Evolutionary conservation across 1,284 basidiomycete genomes (phyloP), one percentile per base, ranked within the genome.

Genomic region (Leccinum pallidistipes): DNA sequence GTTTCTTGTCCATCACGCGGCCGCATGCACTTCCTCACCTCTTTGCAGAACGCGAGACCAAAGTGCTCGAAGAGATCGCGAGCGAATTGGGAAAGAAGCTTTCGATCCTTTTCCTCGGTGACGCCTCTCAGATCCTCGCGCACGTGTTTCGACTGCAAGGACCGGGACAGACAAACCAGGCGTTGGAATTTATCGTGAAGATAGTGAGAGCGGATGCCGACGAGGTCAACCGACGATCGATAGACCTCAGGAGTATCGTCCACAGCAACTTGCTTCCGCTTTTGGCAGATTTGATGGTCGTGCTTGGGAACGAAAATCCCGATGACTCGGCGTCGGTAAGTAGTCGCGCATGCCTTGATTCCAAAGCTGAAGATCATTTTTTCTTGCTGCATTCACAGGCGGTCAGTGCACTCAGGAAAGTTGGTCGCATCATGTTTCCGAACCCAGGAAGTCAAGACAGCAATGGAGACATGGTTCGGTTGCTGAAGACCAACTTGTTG

Each of bases 401-500:
- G 0, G 72, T 82, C 21, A 72, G 79, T 34, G 92, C 87, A 2
- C 74, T 97, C 21, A 77, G 78, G 62, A 88, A 85, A 64, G 83
- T 91, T 10, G 82, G 84, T 64, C 71, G 72, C 52, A 70, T 77
- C 50, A 65, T 81, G 68, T 69, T 68, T 27, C 32, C 32, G 10
- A 54, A 68, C 63, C 66, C 64, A 54, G 67, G 70, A 3, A 68
- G 68, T 60, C 64, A 60, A 54, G 59, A 65, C 47, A 63, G 66
- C 70, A 61, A 66, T 47, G 63, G 68, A 16, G 79, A 85, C 62
- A 74, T 91, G 40, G 80, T 82, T 14, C 71, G 73, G 0, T 88
- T 94, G 64, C 79, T 96, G 59, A 87, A 88, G 73, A 79, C 78
- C 9, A 83, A 93, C 67, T 88, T 95, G 78, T 82, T 96, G 8